phyloP scores from a whole-genome alignment of 495 filamentous ascomycete species.

The Aspergillus diversus region DNA sequence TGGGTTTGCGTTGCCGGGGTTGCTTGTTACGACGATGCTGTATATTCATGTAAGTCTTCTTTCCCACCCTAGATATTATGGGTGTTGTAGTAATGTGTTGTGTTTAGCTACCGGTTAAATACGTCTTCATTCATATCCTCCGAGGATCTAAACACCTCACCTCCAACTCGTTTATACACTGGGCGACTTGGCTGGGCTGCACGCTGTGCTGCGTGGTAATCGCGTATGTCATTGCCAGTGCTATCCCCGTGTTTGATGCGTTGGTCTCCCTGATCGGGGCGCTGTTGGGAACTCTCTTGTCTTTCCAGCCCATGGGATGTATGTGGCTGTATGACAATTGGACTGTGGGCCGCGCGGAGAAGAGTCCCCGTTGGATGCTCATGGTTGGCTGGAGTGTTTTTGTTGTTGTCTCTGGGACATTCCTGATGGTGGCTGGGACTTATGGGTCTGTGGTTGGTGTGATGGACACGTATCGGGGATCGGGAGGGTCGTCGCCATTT shows the following conservation, averaged over 20 bases:
- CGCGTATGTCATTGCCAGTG: conserved; percentile 70
- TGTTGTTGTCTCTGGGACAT: conserved; percentile 41
- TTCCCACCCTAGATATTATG: not conserved
- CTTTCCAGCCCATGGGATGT: conserved; percentile 48
- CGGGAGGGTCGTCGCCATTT: conserved; percentile 34
- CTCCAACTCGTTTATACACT: conserved; percentile 59
- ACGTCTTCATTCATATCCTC: conserved; percentile 64
- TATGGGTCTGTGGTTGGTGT: conserved; percentile 61
- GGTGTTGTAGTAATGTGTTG: no score
- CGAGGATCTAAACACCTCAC: conserved; percentile 56
- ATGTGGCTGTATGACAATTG: conserved; percentile 54
- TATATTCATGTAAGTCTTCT: conserved; percentile 44
- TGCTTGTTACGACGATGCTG: conserved; percentile 37
- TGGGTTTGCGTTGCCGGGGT: conserved; percentile 69
- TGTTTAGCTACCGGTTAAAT: conserved; percentile 47
- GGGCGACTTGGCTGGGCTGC: conserved; percentile 61
- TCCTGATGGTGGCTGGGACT: conserved; percentile 59
- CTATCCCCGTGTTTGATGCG: conserved; percentile 69
- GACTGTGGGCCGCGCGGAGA: conserved; percentile 35
- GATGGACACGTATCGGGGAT: conserved; percentile 45
- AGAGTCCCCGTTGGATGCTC: conserved; percentile 34
- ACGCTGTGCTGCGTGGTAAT: conserved; percentile 59
- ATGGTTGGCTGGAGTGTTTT: conserved; percentile 37
- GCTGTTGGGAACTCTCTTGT: conserved; percentile 55
- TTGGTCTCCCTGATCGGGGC: conserved; percentile 64